These are phyloP conservation scores for Protomyces arabidopsidicola DNA, from an alignment of 1,139 yeast species.

Conservation along the genomic window DNA sequence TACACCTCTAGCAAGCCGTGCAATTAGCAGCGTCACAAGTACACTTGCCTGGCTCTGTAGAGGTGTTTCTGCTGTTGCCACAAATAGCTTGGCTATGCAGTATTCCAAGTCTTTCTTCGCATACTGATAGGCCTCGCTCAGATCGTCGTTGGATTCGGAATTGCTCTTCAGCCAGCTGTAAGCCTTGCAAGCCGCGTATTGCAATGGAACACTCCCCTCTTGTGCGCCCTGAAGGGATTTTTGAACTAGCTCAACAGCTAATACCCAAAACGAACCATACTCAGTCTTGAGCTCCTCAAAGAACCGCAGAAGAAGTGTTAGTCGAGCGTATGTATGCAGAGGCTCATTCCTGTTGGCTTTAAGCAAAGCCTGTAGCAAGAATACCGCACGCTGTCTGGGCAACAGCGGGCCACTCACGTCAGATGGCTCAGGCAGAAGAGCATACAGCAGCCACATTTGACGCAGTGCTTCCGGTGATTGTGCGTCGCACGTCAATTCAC, in stretches of 20 bases:
- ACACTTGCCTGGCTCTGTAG: slow-evolving; percentile 35
- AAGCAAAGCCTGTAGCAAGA: slow-evolving; percentile 32
- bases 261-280: slow-evolving; percentile 35
- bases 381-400: slow-evolving; percentile 51
- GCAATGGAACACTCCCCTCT: slow-evolving; percentile 45
- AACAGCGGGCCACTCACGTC: slow-evolving; percentile 42
- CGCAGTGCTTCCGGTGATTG: slow-evolving; percentile 46
- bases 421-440: slow-evolving; percentile 44
- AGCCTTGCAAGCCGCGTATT: slow-evolving; percentile 49
- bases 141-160: slow-evolving; percentile 37
- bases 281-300: slow-evolving; percentile 38
- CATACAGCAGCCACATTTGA: slow-evolving; percentile 50
- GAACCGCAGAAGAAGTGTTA: slow-evolving; percentile 49
- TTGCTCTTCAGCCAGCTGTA: slow-evolving; percentile 40
- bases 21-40: slow-evolving; percentile 42
- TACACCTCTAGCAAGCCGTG: slow-evolving; percentile 35
- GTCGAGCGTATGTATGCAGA: slow-evolving; percentile 49
- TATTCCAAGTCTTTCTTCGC: background rate
- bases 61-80: background rate
- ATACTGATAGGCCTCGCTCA: slow-evolving; percentile 32
- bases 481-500: slow-evolving; percentile 51
- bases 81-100: background rate
- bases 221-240: slow-evolving; percentile 33
- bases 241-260: slow-evolving; percentile 32
- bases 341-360: slow-evolving; percentile 26